Percentiles rank a stretch among this genome's conserved stretches.
phyloP scores from a whole-genome alignment of 2,329 filamentous ascomycete genomes.

The Bipolaris gigantea region DNA sequence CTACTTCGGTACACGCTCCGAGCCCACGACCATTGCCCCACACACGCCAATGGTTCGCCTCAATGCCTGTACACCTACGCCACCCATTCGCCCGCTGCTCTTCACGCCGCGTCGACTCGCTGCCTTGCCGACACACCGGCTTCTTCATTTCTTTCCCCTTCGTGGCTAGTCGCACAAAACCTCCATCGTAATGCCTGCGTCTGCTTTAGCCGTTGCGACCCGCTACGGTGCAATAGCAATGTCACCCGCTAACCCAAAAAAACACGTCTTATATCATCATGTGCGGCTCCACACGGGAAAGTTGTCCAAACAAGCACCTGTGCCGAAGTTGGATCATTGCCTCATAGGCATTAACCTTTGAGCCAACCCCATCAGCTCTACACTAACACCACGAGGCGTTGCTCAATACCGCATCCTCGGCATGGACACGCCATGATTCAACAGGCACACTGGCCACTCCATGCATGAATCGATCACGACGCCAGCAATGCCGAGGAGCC shows the following conservation, averaged over 20 bases:
- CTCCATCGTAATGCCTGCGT: background rate
- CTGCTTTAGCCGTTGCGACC: background rate
- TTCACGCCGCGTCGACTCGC: no score
- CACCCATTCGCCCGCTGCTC: background rate
- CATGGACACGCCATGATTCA: background rate
- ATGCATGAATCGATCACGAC: background rate
- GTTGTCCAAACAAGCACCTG: conserved; percentile 6
- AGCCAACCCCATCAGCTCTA: background rate
- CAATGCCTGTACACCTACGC: background rate
- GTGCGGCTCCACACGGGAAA: conserved; percentile 6
- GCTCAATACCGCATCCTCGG: background rate
- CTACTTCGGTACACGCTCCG: background rate
- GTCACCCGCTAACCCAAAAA: conserved; percentile 1
- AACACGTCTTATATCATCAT: conserved; percentile 5
- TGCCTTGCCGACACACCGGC: background rate
- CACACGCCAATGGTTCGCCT: background rate
- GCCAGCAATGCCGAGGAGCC: background rate
- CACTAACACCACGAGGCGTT: background rate
- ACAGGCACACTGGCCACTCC: background rate
- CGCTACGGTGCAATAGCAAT: background rate
- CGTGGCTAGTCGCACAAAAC: background rate
- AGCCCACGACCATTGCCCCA: background rate
- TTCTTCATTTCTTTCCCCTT: background rate
- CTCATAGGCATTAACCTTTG: background rate
- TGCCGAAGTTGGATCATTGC: conserved; percentile 5